Percentiles rank a stretch among this genome's conserved stretches.
Conservation (phyloP, 345 rosid genomes). For the Corymbia maculata region DNA sequence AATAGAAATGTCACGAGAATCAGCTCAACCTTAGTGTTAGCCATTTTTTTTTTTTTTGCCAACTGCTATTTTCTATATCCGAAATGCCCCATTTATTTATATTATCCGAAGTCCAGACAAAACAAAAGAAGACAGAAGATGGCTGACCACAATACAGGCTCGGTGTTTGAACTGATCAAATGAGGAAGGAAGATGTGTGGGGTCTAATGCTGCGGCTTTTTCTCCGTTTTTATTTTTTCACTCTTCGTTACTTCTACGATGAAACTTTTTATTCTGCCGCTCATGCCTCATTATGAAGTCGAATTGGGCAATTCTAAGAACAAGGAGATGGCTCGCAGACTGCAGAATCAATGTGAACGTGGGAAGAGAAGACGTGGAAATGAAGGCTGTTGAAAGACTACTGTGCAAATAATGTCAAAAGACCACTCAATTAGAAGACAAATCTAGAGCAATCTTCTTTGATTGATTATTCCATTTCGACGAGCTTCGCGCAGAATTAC, state of each 20-base stretch:
- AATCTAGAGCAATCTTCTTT: not conserved
- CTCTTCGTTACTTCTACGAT: not conserved
- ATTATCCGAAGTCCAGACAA: not conserved
- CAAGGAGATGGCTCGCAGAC: not conserved
- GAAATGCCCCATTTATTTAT: not conserved
- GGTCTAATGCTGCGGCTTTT: not conserved
- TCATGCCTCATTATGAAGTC: not conserved
- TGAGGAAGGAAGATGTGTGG: not conserved
- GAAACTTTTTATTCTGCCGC: not conserved
- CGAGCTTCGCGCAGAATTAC: not conserved
- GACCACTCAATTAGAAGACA: not conserved
- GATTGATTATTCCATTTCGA: not conserved
- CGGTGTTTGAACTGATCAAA: not conserved
- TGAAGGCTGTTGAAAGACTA: not conserved
- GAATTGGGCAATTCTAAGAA: not conserved
- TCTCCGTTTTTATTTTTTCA: not conserved
- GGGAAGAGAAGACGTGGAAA: not conserved
- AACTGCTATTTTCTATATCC: not conserved
- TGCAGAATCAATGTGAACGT: not conserved
- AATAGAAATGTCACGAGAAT: not conserved
- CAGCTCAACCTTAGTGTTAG: not conserved
- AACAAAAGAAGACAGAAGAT: not conserved
- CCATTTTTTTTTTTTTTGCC: too few relatives aligned
- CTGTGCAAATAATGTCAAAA: not conserved
- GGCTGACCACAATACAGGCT: not conserved